A percentile compares a stretch with the other conserved stretches of the same genome.
Evolutionary conservation across 495 filamentous ascomycete species (phyloP).

Genomic region (Corynascus novoguineensis): DNA sequence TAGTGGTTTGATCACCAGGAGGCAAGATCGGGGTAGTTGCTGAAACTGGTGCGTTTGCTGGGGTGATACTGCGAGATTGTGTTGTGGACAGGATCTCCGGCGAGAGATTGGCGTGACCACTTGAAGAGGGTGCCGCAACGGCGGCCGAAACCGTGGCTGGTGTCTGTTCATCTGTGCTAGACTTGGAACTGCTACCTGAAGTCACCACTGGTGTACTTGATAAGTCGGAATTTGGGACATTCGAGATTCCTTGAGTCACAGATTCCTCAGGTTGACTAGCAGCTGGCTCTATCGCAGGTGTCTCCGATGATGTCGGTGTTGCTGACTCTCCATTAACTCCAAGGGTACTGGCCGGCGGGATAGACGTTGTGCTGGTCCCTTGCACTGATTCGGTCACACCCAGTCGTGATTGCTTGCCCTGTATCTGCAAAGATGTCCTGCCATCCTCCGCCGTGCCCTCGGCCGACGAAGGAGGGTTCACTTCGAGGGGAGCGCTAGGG

Average conservation of each 20-base stretch:
- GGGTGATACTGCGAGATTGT: background rate
- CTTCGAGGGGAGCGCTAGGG: background rate
- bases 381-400: background rate
- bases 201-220: background rate
- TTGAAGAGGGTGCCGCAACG: background rate
- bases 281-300: background rate
- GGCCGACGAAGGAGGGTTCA: background rate
- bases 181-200: background rate
- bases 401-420: background rate
- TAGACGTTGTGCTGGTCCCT: background rate
- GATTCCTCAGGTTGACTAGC: background rate
- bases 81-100: background rate
- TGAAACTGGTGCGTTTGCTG: background rate
- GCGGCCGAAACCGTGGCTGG: background rate
- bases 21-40: background rate
- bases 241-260: background rate
- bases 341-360: background rate
- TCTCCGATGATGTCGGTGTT: background rate
- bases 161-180: background rate
- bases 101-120: background rate
- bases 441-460: background rate
- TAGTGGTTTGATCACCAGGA: background rate
- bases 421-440: background rate
- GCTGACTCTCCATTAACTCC: background rate
- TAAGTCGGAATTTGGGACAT: background rate